Percentiles rank a stretch among this genome's conserved stretches.
These are phyloP conservation scores for Lachancea mirantina DNA, from an alignment of 805 yeast genomes.

Conservation along the genomic window DNA sequence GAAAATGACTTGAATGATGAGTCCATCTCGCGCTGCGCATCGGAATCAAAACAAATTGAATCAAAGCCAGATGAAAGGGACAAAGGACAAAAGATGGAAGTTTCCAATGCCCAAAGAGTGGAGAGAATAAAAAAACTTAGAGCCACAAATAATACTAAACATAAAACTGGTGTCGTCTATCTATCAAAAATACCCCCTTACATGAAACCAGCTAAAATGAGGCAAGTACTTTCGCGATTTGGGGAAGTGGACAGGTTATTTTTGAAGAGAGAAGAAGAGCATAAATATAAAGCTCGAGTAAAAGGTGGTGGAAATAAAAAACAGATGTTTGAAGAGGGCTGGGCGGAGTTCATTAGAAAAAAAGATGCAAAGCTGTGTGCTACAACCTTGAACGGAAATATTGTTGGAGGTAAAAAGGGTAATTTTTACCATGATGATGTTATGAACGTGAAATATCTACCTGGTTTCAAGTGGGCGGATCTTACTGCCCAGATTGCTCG, in stretches of 20 bases:
- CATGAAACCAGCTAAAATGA: conserved; percentile 89
- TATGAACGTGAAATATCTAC: conserved; percentile 79
- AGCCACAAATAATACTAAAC: conserved; percentile 43
- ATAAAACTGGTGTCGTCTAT: conserved; percentile 86
- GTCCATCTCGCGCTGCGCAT: background rate
- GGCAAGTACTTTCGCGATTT: conserved; percentile 72
- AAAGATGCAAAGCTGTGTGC: conserved; percentile 86
- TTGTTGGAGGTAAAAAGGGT: conserved; percentile 86
- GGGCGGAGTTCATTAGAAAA: conserved; percentile 87
- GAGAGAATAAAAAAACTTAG: conserved; percentile 43
- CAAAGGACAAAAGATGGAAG: conserved; percentile 21
- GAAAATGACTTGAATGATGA: conserved; percentile 16
- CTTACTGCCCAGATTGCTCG: conserved; percentile 87
- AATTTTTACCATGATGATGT: conserved; percentile 91
- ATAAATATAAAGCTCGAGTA: conserved; percentile 56
- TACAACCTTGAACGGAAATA: conserved; percentile 77
- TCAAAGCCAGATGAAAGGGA: conserved; percentile 11
- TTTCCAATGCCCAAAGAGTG: conserved; percentile 50
- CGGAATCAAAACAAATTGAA: conserved; percentile 16
- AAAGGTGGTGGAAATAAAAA: conserved; percentile 91
- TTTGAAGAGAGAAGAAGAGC: conserved; percentile 75
- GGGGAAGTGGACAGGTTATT: conserved; percentile 86
- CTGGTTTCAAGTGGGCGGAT: conserved; percentile 93
- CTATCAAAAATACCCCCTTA: conserved; percentile 89
- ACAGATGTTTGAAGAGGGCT: conserved; percentile 83